Evolutionary conservation across 352 stramenopile genomes (phyloP), one percentile per base, ranked within the genome.

Genomic region (Phytophthora chlamydospora): DNA sequence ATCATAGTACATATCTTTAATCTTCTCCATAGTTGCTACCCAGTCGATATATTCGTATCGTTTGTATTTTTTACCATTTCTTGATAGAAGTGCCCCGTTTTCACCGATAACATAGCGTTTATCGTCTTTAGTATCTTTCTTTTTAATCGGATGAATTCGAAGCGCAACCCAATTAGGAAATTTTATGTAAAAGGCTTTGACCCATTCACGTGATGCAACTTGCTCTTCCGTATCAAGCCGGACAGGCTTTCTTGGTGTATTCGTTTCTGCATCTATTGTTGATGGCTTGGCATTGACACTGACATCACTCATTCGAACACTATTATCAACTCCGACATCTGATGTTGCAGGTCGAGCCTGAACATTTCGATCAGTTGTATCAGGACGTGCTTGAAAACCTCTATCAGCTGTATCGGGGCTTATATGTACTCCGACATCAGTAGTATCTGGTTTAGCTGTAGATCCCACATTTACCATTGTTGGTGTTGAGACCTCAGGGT

Each of bases 401-500:
- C n/a, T n/a, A n/a, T n/a, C n/a, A n/a, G n/a, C 21, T 24, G 21
- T 24, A 24, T 49, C 40, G 17, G 21, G 21, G 21, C 21, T 1
- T 24, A 24, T 3, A 24, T 24, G 21, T 24, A 24, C 4, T 24
- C 4, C 39, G 27, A 13, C n/a, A 44, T 44, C 39, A 27, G 5
- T 27, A 24, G 5, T 44, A 24, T 29, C n/a, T 11, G 16, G 14
- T 44, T 24, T 24, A 44, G 36, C 36, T 42, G 36, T 42, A 42
- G 36, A 42, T 42, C 36, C 36, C 36, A 44, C 39, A 44, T 24
- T 11, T 44, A 44, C n/a, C n/a, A 29, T 27, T 24, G 39, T 4
- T 29, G 39, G 13, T 29, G 39, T 44, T 44, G 39, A 44, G 19
- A 44, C 39, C 13, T 44, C 39, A 44, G 39, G 39, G 39, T 44